phyloP scores from a whole-genome alignment of 139 green algal species.

The Chlorella ohadii region DNA sequence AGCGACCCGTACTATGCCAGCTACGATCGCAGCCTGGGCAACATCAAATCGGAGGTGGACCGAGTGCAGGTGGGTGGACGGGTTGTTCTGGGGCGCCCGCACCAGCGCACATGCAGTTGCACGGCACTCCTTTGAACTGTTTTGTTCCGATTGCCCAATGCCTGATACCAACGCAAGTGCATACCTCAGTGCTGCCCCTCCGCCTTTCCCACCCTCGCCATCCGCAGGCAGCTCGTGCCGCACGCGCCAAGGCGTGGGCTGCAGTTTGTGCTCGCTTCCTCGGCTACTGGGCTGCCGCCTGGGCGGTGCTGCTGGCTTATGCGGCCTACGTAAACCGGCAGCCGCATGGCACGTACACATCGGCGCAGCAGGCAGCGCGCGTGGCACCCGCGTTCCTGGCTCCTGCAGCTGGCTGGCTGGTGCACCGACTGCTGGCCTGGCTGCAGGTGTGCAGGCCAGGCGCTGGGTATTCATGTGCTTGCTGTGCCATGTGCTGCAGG shows the following conservation, averaged over 20 bases:
- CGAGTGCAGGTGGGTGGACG: slow-evolving; percentile 20
- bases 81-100: too few species aligned
- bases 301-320: slow-evolving; percentile 7
- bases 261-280: slow-evolving; percentile 13
- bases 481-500: too few species aligned
- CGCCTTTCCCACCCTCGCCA: not conserved
- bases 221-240: slow-evolving; percentile 4
- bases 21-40: slow-evolving; percentile 21
- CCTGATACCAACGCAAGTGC: not conserved
- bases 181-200: not conserved
- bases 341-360: slow-evolving; percentile 5
- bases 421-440: not conserved
- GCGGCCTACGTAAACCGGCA: slow-evolving; percentile 17
- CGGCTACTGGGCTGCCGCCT: slow-evolving; percentile 7
- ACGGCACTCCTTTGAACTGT: not conserved
- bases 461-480: too few species aligned
- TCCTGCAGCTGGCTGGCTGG: not conserved
- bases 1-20: slow-evolving; percentile 32
- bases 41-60: slow-evolving; percentile 33
- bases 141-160: not conserved
- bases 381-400: not conserved
- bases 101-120: not conserved
- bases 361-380: not conserved
- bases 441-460: not conserved
- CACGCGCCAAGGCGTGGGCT: not conserved